phyloP scores from a whole-genome alignment of 2,329 filamentous ascomycete genomes.

The Hypoxylon sp. region DNA sequence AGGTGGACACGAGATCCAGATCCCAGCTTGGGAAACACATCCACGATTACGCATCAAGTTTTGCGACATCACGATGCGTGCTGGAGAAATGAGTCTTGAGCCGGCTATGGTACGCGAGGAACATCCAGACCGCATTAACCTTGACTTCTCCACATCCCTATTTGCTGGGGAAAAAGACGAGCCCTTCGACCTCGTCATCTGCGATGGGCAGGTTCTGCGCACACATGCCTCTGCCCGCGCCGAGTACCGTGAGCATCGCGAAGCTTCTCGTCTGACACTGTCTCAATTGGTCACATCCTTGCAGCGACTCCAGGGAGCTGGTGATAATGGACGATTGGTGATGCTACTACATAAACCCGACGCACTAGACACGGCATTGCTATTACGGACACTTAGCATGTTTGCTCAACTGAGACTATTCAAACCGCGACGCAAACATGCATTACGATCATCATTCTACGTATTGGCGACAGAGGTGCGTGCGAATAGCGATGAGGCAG shows the following conservation, averaged over 20 bases:
- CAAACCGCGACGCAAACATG: slow-evolving; percentile 62
- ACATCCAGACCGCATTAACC: slow-evolving; percentile 52
- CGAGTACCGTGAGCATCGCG: slow-evolving; percentile 42
- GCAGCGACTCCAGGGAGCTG: slow-evolving; percentile 59
- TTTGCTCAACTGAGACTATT: slow-evolving; percentile 61
- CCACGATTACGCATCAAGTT: slow-evolving; percentile 30
- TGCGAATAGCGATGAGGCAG: slow-evolving; percentile 52
- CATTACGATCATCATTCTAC: slow-evolving; percentile 67
- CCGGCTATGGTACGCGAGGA: slow-evolving; percentile 51
- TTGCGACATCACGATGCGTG: slow-evolving; percentile 68
- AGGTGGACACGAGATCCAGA: slow-evolving; percentile 60
- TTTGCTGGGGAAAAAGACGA: slow-evolving; percentile 33
- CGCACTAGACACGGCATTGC: slow-evolving; percentile 55
- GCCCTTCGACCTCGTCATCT: slow-evolving; percentile 62
- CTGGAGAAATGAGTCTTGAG: slow-evolving; percentile 59
- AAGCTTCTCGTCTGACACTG: slow-evolving; percentile 41
- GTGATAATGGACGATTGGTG: slow-evolving; percentile 63
- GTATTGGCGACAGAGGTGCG: slow-evolving; percentile 63
- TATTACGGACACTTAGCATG: slow-evolving; percentile 59
- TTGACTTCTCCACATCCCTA: slow-evolving; percentile 49
- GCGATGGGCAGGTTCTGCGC: slow-evolving; percentile 55
- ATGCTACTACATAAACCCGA: slow-evolving; percentile 67
- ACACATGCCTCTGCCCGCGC: slow-evolving; percentile 38
- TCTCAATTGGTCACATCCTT: slow-evolving; percentile 48
- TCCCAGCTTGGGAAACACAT: slow-evolving; percentile 38